Evolutionary conservation across 129 eudicot genomes (phyloP).

Genomic region (Arctium lappa): DNA sequence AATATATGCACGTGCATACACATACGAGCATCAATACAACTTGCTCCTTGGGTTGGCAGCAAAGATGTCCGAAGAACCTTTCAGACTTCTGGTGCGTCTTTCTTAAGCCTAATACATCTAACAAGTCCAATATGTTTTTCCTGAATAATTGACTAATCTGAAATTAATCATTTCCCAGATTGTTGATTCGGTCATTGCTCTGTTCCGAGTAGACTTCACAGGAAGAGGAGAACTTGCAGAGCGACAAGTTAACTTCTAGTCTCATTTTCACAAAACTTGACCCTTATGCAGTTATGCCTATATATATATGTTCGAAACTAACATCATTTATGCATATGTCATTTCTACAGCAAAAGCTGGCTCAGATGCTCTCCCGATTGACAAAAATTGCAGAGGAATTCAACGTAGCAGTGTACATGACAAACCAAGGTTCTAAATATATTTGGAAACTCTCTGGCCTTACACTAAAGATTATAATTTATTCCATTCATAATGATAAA

Average conservation of each 20-base stretch:
- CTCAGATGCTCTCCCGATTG: slow-evolving; percentile 97
- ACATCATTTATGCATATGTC: not conserved
- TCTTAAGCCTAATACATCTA: not conserved
- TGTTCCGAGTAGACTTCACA: slow-evolving; percentile 89
- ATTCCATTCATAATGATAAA: not conserved
- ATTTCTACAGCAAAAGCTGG: slow-evolving; percentile 83
- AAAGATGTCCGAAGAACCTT: slow-evolving; percentile 96
- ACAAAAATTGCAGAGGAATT: slow-evolving; percentile 95
- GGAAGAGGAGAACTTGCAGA: slow-evolving; percentile 99
- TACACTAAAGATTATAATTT: not conserved
- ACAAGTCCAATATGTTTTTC: not conserved
- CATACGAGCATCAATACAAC: slow-evolving; percentile 98
- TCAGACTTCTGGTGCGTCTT: slow-evolving; percentile 74
- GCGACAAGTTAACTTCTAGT: slow-evolving; percentile 52
- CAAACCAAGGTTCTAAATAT: slow-evolving; percentile 74
- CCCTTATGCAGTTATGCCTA: not conserved
- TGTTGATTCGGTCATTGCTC: slow-evolving; percentile 85
- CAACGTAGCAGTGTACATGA: slow-evolving; percentile 91
- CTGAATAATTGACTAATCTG: not conserved
- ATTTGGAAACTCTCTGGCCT: not conserved
- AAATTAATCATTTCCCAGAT: slow-evolving; percentile 40
- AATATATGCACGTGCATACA: slow-evolving; percentile 94
- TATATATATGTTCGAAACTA: not conserved
- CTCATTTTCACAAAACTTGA: not conserved
- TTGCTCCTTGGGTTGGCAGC: slow-evolving; percentile 98